phyloP scores from a whole-genome alignment of 1,284 basidiomycete genomes.

The Pseudozyma thailandica region DNA sequence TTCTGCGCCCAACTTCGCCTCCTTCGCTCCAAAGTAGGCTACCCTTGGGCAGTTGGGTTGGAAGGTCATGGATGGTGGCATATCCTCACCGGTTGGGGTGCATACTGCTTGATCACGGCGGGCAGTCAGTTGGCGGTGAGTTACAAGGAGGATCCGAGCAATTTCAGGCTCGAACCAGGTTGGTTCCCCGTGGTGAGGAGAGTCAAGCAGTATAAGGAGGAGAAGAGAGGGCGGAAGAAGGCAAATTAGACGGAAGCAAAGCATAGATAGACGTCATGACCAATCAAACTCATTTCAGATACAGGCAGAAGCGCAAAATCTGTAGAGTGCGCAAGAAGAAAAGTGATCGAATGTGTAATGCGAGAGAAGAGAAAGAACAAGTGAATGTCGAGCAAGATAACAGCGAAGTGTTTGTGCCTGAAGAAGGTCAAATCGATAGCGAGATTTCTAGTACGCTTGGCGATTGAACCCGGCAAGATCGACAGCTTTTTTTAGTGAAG shows the following conservation, averaged over 20 bases:
- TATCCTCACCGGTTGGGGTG: slow-evolving; percentile 71
- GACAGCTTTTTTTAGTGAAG: background rate
- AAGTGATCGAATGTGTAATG: background rate
- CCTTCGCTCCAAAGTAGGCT: slow-evolving; percentile 48
- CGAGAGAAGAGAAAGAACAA: too few species aligned
- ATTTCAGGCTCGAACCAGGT: slow-evolving; percentile 23
- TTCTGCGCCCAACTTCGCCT: slow-evolving; percentile 68
- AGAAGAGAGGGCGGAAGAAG: background rate
- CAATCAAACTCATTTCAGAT: background rate
- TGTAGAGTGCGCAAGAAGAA: background rate
- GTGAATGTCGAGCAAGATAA: too few species aligned
- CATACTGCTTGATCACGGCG: slow-evolving; percentile 69
- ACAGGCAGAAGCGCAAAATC: background rate
- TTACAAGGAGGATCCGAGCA: slow-evolving; percentile 50
- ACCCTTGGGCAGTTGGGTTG: slow-evolving; percentile 51
- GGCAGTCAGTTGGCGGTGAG: slow-evolving; percentile 41
- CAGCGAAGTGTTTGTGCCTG: too few species aligned
- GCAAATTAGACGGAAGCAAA: background rate
- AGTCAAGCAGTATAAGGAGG: slow-evolving; percentile 24
- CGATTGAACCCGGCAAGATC: too few species aligned
- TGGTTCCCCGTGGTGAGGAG: slow-evolving; percentile 44
- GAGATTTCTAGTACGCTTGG: too few species aligned
- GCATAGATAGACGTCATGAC: background rate
- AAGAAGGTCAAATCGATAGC: too few species aligned
- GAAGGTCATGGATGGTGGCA: slow-evolving; percentile 71